Evolutionary conservation across 2,329 filamentous ascomycete genomes (phyloP).

Genomic region (Aaosphaeria pasadenensis): DNA sequence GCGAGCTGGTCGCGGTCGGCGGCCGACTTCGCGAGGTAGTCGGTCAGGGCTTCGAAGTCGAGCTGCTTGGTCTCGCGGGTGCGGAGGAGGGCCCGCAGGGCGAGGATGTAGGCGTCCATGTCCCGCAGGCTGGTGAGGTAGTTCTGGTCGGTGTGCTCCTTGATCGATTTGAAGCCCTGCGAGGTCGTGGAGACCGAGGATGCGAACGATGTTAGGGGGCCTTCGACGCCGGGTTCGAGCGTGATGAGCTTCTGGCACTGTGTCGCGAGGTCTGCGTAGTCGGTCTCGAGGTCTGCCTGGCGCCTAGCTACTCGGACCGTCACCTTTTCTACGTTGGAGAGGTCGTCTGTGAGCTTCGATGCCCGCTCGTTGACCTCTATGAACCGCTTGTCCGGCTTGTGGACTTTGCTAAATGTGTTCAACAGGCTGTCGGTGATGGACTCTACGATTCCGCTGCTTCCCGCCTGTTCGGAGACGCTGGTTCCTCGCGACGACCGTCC

Average conservation of each 20-base stretch:
- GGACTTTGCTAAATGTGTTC: slow-evolving; percentile 94
- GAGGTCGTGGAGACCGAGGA: slow-evolving; percentile 81
- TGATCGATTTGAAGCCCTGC: slow-evolving; percentile 72
- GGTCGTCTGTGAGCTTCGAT: slow-evolving; percentile 87
- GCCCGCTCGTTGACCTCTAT: slow-evolving; percentile 90
- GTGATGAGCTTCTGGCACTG: slow-evolving; percentile 93
- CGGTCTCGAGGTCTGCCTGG: slow-evolving; percentile 80
- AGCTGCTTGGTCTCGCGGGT: slow-evolving; percentile 96
- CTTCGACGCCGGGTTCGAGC: slow-evolving; percentile 83
- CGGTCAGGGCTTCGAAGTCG: slow-evolving; percentile 92
- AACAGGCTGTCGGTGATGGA: slow-evolving; percentile 94
- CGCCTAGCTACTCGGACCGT: slow-evolving; percentile 84
- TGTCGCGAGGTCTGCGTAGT: slow-evolving; percentile 84
- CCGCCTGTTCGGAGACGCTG: slow-evolving; percentile 32
- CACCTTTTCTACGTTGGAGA: slow-evolving; percentile 93
- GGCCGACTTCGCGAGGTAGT: slow-evolving; percentile 90
- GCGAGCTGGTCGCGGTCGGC: slow-evolving; percentile 79
- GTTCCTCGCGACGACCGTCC: slow-evolving; percentile 67
- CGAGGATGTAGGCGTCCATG: slow-evolving; percentile 91
- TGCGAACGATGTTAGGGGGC: slow-evolving; percentile 79
- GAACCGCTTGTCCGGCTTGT: slow-evolving; percentile 92
- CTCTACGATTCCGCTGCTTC: slow-evolving; percentile 76
- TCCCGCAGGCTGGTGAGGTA: slow-evolving; percentile 90
- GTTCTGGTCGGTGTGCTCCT: slow-evolving; percentile 91
- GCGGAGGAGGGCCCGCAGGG: slow-evolving; percentile 83